Evolutionary conservation across 75 land plant species (phyloP).

Genomic region (Pinus tabuliformis): DNA sequence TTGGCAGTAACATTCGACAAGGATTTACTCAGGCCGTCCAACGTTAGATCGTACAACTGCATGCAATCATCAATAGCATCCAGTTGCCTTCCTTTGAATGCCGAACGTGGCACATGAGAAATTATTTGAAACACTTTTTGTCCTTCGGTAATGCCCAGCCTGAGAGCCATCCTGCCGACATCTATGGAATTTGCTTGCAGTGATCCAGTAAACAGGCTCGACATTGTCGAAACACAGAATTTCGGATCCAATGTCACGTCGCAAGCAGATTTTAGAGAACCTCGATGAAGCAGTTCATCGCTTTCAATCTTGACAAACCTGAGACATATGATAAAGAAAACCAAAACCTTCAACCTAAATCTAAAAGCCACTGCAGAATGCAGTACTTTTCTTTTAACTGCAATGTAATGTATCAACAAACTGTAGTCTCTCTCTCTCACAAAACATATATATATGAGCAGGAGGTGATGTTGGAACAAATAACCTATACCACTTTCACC

Average conservation of each 20-base stretch:
- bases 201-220: background rate
- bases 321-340: background rate
- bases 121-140: background rate
- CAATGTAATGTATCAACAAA: no score
- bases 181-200: background rate
- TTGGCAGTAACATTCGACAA: background rate
- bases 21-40: background rate
- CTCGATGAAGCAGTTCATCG: no score
- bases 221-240: background rate
- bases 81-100: background rate
- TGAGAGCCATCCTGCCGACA: background rate
- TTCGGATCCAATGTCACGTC: slow-evolving; percentile 1
- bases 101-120: background rate
- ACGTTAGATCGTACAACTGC: slow-evolving; percentile 1
- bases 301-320: background rate
- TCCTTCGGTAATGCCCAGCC: background rate
- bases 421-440: no score
- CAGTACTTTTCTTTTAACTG: no score
- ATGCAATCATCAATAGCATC: slow-evolving; percentile 10
- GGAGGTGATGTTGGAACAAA: no score
- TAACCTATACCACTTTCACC: no score
- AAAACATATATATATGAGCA: no score
- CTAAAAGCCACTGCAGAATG: background rate
- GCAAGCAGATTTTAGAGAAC: slow-evolving; percentile 2
- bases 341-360: background rate